Evolutionary conservation across 208 protist genomes (phyloP), one percentile per base, ranked within the genome.

Genomic region (Trypanosoma mega): DNA sequence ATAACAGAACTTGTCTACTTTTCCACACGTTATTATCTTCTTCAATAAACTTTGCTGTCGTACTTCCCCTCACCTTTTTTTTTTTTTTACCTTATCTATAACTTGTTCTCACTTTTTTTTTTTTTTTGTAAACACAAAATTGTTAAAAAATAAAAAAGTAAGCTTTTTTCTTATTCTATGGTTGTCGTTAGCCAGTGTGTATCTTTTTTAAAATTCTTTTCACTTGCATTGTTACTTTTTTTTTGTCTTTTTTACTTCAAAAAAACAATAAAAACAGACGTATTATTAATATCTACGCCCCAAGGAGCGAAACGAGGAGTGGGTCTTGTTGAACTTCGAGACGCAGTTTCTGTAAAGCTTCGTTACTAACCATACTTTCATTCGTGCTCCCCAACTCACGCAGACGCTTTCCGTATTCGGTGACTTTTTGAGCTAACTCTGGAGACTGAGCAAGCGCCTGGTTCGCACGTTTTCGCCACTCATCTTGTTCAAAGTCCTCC

Each of bases 401-500:
- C 29, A 89, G 68, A 37, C 83, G 79, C 68, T 87, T 85, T 8
- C 85, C 88, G 59, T 89, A 90, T 0, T 55, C n/a, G 21, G 74
- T 49, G 3, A 90, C 68, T 12, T 66, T 59, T 11, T 69, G 51
- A 34, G 65, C 66, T 4, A 82, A 53, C 31, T 78, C 66, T 24
- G 61, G 63, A 26, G 76, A 39, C 8, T 53, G 50, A 14, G 54
- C 12, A 18, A 68, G 47, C 33, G 50, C 33, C 20, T 55, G 30
- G 6, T 64, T 33, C n/a, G 39, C 57, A 0, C 43, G 29, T 4
- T 52, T 20, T 12, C 45, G 44, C 7, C 14, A 33, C 16, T 63
- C 65, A 30, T 70, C 65, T 24, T 66, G 53, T 30, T 87, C 89
- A 67, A 92, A 93, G 24, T 65, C 79, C 68, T 97, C 90, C 67